Conservation (phyloP, 2,329 filamentous ascomycete genomes). For the Colletotrichum simmondsii region DNA sequence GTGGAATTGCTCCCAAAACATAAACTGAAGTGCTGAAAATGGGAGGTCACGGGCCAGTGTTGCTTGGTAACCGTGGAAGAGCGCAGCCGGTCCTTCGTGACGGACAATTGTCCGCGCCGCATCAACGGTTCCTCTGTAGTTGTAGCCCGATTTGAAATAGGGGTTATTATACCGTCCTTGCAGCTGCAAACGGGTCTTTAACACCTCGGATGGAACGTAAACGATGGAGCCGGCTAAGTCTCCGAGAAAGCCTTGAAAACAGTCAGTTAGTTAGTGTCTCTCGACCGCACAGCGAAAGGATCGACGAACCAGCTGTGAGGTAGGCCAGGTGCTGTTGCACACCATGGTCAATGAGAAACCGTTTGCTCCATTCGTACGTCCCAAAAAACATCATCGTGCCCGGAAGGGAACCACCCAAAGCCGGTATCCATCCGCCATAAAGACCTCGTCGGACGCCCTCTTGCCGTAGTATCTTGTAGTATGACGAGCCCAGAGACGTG, state of each 20-base stretch:
- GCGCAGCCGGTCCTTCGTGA: constrained; percentile 82
- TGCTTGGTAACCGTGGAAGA: constrained; percentile 98
- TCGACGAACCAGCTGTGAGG: constrained; percentile 77
- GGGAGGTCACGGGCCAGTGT: constrained; percentile 94
- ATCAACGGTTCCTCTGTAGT: constrained; percentile 88
- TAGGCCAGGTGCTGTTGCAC: constrained; percentile 87
- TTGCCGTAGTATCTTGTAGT: constrained; percentile 91
- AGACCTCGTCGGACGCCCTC: constrained; percentile 88
- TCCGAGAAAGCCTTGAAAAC: constrained; percentile 80
- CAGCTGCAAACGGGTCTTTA: constrained; percentile 96
- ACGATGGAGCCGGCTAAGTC: constrained; percentile 92
- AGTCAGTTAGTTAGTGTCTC: constrained; percentile 3
- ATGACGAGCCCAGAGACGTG: constrained; percentile 88
- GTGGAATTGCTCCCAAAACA: constrained; percentile 97
- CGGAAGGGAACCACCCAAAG: constrained; percentile 90
- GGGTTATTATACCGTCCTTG: constrained; percentile 97
- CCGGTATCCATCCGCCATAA: constrained; percentile 93
- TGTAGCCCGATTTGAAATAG: constrained; percentile 93
- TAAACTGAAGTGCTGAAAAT: constrained; percentile 96
- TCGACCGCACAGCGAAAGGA: background rate
- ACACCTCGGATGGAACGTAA: constrained; percentile 96
- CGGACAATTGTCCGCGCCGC: constrained; percentile 87
- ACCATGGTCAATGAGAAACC: constrained; percentile 85
- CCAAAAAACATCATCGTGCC: constrained; percentile 97
- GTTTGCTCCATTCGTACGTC: constrained; percentile 94